phyloP scores from a whole-genome alignment of 1,284 basidiomycete species.

The Puccinia triticina region DNA sequence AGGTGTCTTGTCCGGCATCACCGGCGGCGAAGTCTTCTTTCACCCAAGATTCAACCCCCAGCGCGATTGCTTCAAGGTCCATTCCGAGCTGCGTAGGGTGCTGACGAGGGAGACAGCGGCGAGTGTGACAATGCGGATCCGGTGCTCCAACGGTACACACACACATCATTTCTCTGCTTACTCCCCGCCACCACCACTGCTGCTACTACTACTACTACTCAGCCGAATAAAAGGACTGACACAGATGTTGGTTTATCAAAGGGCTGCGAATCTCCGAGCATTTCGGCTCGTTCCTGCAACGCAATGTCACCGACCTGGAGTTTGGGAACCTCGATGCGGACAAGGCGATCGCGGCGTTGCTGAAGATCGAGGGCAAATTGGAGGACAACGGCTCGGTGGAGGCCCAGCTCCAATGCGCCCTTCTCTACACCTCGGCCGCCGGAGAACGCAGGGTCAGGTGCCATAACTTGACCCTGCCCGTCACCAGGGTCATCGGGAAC shows the following conservation, averaged over 20 bases:
- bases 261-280: constrained; percentile 74
- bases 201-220: too few relatives aligned
- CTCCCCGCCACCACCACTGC: neutral
- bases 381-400: constrained; percentile 71
- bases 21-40: constrained; percentile 92
- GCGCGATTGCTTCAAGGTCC: constrained; percentile 71
- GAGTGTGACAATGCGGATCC: constrained; percentile 78
- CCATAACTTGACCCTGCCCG: constrained; percentile 80
- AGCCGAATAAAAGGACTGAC: too few relatives aligned
- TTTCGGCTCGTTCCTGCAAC: constrained; percentile 80
- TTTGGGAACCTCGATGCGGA: constrained; percentile 80
- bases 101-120: constrained; percentile 76
- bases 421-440: constrained; percentile 78
- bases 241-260: constrained; percentile 57
- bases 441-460: constrained; percentile 84
- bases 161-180: too few relatives aligned
- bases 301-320: constrained; percentile 74
- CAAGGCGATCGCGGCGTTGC: constrained; percentile 72
- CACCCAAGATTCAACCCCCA: constrained; percentile 81
- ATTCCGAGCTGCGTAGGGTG: constrained; percentile 74
- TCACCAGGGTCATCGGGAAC: constrained; percentile 81
- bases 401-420: constrained; percentile 84
- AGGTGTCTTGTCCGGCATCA: constrained; percentile 73
- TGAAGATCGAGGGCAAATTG: constrained; percentile 70
- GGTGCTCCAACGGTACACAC: constrained; percentile 80